Base-by-base conservation (phyloP, 208 protist genomes). In the Crithidia sp. region DNA sequence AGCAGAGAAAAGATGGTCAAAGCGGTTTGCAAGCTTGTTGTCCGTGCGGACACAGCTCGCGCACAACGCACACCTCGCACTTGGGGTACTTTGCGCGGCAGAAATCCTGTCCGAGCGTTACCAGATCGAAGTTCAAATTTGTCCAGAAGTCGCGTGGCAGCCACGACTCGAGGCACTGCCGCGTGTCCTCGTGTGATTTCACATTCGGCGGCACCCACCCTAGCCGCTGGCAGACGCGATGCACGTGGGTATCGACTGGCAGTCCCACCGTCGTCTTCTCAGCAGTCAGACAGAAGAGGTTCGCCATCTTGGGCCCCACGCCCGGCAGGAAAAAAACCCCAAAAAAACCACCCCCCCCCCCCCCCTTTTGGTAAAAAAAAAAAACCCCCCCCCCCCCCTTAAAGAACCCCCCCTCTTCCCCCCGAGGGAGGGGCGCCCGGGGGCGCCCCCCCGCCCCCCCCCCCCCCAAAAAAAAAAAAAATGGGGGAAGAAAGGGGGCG, bases 231-330 rank as follows among this genome's bases (percentile, higher is more conserved):
- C 70, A 67, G 55, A 98, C 95, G 56, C 96, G 86, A 62, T 98
- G 96, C n/a, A 98, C 94, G 71, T 98, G 97, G 4, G 91, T 93
- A 74, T 98, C 96, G 4, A 98, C 95, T 9, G 92, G 92, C 63
- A 99, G 98, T 8, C 95, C 97, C 47, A 93, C 63, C 45, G 87
- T 72, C 39, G 79, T 69, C 39, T 80, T 69, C 54, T 90, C 86
- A 0, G 82, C 85, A 14, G 67, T 81, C 47, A 90, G 83, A 13
- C 92, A 64, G 67, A 94, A 93, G 7, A 98, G 65, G 61, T 97
- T 77, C 13, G 90, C 94, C 96, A 98, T 98, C 77, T 98, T 98
- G 4, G 91, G 88, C 2, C 95, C 96, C 37, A 98, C 85, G 28
- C 95, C 93, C 3, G 91, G 91, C n/a, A 98, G 82, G n/a, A n/a